These are phyloP conservation scores for Trichoderma asperelloides DNA, from an alignment of 495 filamentous ascomycete genomes.

Conservation along the genomic window DNA sequence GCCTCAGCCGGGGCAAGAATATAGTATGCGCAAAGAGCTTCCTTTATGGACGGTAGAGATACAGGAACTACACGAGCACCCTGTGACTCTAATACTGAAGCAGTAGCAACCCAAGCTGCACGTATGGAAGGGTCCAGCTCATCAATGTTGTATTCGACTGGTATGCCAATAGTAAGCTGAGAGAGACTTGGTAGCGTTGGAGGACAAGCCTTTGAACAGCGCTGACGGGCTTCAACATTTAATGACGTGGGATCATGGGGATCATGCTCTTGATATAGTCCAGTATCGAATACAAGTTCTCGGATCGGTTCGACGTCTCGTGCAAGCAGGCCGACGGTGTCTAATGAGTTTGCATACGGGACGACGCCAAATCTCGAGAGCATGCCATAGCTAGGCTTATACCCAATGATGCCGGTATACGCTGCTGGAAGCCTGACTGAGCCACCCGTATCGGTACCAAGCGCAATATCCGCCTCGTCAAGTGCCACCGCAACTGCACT, in stretches of 20 bases:
- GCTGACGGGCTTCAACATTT: slow-evolving; percentile 40
- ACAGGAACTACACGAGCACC: slow-evolving; percentile 66
- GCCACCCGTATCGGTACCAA: slow-evolving; percentile 93
- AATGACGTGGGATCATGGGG: slow-evolving; percentile 70
- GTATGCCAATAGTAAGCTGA: slow-evolving; percentile 58
- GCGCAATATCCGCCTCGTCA: slow-evolving; percentile 61
- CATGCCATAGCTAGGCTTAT: slow-evolving; percentile 71
- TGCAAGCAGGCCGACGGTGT: slow-evolving; percentile 82
- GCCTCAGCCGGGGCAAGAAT: slow-evolving; percentile 92
- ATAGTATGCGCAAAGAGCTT: slow-evolving; percentile 89
- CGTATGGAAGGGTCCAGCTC: slow-evolving; percentile 63
- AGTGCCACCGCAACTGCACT: slow-evolving; percentile 79
- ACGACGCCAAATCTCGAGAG: slow-evolving; percentile 82
- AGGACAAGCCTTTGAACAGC: slow-evolving; percentile 36
- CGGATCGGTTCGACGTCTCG: slow-evolving; percentile 37
- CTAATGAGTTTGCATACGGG: slow-evolving; percentile 89
- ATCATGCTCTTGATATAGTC: slow-evolving; percentile 49
- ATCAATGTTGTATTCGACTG: slow-evolving; percentile 77
- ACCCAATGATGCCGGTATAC: slow-evolving; percentile 79
- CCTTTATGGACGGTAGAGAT: slow-evolving; percentile 74
- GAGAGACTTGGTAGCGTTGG: slow-evolving; percentile 18
- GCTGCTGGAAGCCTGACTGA: slow-evolving; percentile 88
- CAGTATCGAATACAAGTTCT: slow-evolving; percentile 44
- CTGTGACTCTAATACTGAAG: slow-evolving; percentile 44
- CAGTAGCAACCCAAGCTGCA: slow-evolving; percentile 54